These are phyloP conservation scores for Prunus fruticosa DNA, from an alignment of 306 rosid genomes.

Conservation along the genomic window DNA sequence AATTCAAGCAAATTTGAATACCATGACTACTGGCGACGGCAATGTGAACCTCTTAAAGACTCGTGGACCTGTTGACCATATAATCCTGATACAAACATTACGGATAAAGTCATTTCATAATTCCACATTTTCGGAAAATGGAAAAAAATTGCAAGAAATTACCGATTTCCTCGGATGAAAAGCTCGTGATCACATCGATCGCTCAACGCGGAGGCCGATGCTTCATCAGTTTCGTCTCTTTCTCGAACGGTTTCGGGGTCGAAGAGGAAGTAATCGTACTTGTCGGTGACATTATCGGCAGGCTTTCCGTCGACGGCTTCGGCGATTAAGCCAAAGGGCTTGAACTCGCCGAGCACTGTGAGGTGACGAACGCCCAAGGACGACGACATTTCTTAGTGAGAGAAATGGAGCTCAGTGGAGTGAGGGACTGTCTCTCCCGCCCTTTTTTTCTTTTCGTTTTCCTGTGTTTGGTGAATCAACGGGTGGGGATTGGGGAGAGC, in stretches of 20 bases:
- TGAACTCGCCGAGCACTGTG: conserved; percentile 87
- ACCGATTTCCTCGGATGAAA: conserved; percentile 78
- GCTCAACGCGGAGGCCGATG: conserved; percentile 47
- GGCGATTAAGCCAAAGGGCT: conserved; percentile 90
- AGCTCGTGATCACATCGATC: conserved; percentile 82
- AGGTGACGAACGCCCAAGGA: conserved; percentile 53
- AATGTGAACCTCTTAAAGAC: conserved; percentile 83
- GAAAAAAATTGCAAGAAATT: conserved; percentile 17
- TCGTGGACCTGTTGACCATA: conserved; percentile 87
- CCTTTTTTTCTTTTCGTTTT: conserved; percentile 13
- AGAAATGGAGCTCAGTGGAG: background rate
- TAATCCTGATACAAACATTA: conserved; percentile 52
- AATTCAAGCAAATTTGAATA: conserved; percentile 7
- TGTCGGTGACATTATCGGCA: conserved; percentile 46
- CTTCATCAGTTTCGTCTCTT: conserved; percentile 54
- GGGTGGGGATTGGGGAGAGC: background rate
- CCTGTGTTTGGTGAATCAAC: background rate
- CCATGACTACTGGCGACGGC: conserved; percentile 67
- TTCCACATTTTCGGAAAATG: background rate
- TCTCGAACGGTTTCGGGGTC: conserved; percentile 68
- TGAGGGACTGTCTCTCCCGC: conserved; percentile 28
- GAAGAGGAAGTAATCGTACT: conserved; percentile 84
- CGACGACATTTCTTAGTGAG: conserved; percentile 39
- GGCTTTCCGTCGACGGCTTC: conserved; percentile 90
- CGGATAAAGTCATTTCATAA: background rate